Evolutionary conservation across 2,329 filamentous ascomycete genomes (phyloP).

Genomic region (Tolypocladium tropicale): DNA sequence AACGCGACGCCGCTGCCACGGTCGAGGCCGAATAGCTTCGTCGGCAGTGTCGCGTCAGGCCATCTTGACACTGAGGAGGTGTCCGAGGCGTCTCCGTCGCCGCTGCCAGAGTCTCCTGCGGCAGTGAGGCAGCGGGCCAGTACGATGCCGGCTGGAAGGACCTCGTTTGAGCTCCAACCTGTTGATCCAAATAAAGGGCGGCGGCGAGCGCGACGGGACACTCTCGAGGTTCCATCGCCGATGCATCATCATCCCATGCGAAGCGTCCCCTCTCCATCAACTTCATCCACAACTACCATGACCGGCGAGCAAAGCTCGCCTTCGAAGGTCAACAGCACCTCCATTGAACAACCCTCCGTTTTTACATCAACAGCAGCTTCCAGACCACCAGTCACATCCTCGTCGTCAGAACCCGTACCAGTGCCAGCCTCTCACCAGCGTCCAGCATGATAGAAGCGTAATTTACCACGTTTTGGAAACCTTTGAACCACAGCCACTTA

Average conservation of each 20-base stretch:
- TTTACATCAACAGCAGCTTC: background rate
- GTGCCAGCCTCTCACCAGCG: background rate
- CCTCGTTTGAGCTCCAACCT: background rate
- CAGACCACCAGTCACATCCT: background rate
- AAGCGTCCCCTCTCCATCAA: background rate
- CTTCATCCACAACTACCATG: background rate
- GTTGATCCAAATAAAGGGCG: conserved; percentile 1
- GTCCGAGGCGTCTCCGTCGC: background rate
- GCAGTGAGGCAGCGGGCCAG: conserved; percentile 3
- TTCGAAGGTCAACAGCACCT: background rate
- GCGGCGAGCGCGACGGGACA: conserved; percentile 5
- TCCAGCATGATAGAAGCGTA: background rate
- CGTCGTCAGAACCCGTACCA: background rate
- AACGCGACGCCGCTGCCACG: conserved; percentile 15
- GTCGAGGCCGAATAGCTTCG: conserved; percentile 29
- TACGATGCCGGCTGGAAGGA: conserved; percentile 1
- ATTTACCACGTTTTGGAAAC: background rate
- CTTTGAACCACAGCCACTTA: background rate
- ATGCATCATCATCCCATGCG: background rate
- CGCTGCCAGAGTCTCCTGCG: background rate
- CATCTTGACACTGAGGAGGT: background rate
- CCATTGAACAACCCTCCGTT: background rate
- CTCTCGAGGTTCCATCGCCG: conserved; percentile 7
- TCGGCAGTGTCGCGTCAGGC: background rate
- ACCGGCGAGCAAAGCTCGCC: background rate